Evolutionary conservation across 768 basidiomycete species (phyloP), one percentile per base, ranked within the genome.

Genomic region (Galerina sulciceps): DNA sequence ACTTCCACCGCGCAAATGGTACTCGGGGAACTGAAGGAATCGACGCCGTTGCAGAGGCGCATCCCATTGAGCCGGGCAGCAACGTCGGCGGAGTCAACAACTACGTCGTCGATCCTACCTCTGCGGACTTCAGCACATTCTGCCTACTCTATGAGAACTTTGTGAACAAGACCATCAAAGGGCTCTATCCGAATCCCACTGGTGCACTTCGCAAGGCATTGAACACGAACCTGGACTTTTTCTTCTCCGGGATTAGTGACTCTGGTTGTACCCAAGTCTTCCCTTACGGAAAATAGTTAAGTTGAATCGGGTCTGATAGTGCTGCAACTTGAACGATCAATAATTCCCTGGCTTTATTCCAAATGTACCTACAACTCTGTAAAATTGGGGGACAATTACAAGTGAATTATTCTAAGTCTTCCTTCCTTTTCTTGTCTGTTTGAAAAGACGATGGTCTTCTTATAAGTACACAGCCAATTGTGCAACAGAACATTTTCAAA

Each of bases 81-180:
- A 67, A 67, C 31, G 59, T 55, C 13, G 61, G 58, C 6, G 58
- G 55, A 37, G 61, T 63, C 38, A 64, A 61, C 43, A 67, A 49
- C 34, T 67, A 68, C 42, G 58, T 62, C 18, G 42, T 48, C 18
- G 61, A 65, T 41, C 62, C 64, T 10, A 63, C 51, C 14, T 65
- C 63, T 9, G 67, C 67, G 9, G 44, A 64, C 38, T 62, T 67
- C 40, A 47, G 42, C 6, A 41, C 44, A 15, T 59, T 58, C 51
- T 68, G 67, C 55, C 37, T 56, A 44, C 56, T 68, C 17, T 68
- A 68, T 56, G 58, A 54, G n/a, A 56, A 67, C 40, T 67, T 66
- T 47, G 65, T 63, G 17, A 63, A 66, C 40, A 35, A 52, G n/a
- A 68, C 67, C 6, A 52, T 68, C 36, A 51, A 26, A 15, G 54